Conservation (phyloP, 2,329 filamentous ascomycete genomes). For the Penicillium brevicompactum region DNA sequence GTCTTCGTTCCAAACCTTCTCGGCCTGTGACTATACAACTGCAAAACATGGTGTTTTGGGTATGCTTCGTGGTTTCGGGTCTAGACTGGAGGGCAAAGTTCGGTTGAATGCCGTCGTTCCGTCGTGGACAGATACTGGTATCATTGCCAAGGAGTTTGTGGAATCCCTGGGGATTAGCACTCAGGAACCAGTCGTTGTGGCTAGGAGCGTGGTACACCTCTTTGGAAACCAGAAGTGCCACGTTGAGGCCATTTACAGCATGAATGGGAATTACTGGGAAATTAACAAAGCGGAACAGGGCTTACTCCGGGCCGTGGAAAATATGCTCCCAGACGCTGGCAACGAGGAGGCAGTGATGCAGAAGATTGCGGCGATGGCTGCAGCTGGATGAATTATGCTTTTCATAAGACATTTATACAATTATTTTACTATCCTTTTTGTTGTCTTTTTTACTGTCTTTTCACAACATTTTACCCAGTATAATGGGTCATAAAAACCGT, state of each 20-base stretch:
- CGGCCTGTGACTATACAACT: conserved; percentile 55
- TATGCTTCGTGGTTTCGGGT: conserved; percentile 52
- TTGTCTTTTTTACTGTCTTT: too few species aligned
- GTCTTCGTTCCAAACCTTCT: conserved; percentile 54
- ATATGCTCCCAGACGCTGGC: conserved; percentile 6
- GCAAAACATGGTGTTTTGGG: conserved; percentile 60
- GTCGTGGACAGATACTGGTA: conserved; percentile 56
- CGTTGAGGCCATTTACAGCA: conserved; percentile 57
- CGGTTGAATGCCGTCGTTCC: conserved; percentile 60
- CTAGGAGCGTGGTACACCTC: conserved; percentile 51
- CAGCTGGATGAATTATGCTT: too few species aligned
- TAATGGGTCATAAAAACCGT: too few species aligned
- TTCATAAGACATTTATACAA: too few species aligned
- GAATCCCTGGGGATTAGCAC: conserved; percentile 20
- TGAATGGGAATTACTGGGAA: conserved; percentile 54
- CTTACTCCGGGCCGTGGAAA: conserved; percentile 11
- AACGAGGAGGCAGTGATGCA: conserved; percentile 17
- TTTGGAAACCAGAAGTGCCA: conserved; percentile 53
- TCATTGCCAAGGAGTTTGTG: conserved; percentile 44
- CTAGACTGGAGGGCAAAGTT: conserved; percentile 49
- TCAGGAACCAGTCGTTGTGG: conserved; percentile 53
- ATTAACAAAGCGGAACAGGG: conserved; percentile 51
- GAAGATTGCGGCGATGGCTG: not conserved
- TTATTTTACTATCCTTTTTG: too few species aligned
- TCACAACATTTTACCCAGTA: too few species aligned